Conservation (phyloP, 495 filamentous ascomycete genomes). For the Penicillium robsamsonii region DNA sequence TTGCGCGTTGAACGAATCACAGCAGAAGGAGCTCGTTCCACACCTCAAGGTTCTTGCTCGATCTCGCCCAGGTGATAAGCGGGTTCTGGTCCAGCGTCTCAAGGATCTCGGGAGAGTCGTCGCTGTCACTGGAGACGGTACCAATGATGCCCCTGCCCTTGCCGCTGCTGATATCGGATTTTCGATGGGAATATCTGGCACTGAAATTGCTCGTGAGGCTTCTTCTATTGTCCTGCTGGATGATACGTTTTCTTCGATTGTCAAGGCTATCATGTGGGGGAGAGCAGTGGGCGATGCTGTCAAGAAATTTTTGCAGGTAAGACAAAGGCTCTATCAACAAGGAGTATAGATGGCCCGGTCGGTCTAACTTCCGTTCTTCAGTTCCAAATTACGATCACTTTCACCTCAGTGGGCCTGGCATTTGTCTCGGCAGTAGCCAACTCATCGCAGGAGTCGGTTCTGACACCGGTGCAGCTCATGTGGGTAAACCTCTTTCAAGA, state of each 20-base stretch:
- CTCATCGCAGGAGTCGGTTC: conserved; percentile 55
- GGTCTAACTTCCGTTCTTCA: conserved; percentile 32
- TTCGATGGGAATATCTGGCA: conserved; percentile 79
- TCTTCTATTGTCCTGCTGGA: conserved; percentile 79
- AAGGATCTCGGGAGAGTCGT: conserved; percentile 66
- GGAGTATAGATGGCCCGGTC: neutral
- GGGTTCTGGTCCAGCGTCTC: conserved; percentile 62
- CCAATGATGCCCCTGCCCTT: conserved; percentile 75
- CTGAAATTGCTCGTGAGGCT: conserved; percentile 77
- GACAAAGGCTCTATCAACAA: too few species aligned
- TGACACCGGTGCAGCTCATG: conserved; percentile 72
- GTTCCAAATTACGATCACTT: conserved; percentile 79
- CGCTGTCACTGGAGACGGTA: conserved; percentile 75
- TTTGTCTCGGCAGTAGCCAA: conserved; percentile 65
- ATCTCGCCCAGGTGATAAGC: conserved; percentile 76
- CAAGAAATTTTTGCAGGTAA: conserved; percentile 68
- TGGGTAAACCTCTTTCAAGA: conserved; percentile 85
- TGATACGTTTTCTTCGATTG: conserved; percentile 76
- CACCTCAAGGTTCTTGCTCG: conserved; percentile 70
- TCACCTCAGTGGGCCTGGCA: conserved; percentile 69
- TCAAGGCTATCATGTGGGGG: conserved; percentile 74
- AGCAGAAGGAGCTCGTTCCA: conserved; percentile 64
- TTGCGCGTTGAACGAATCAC: conserved; percentile 58
- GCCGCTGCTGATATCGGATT: conserved; percentile 77
- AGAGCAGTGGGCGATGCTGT: conserved; percentile 73